Evolutionary conservation across 495 filamentous ascomycete genomes (phyloP).

Genomic region (Usnea hakonensis): DNA sequence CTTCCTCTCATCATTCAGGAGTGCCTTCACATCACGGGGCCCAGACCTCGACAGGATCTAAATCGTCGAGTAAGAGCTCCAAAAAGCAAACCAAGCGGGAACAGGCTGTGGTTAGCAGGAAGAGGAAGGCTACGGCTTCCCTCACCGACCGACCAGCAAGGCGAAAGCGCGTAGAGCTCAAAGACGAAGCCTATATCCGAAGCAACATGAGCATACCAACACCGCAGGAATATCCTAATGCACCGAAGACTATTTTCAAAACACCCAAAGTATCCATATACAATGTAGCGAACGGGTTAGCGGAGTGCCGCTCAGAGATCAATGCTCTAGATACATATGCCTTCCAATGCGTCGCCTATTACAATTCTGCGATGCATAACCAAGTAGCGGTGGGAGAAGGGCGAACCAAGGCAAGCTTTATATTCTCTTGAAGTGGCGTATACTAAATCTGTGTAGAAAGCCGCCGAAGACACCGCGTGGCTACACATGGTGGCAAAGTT

Average conservation of each 20-base stretch:
- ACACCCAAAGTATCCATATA: slow-evolving; percentile 25
- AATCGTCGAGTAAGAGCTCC: not conserved
- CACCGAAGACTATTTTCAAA: slow-evolving; percentile 21
- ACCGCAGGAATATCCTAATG: slow-evolving; percentile 16
- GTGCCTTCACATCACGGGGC: not conserved
- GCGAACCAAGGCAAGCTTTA: slow-evolving; percentile 25
- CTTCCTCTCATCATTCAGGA: not conserved
- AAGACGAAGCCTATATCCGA: slow-evolving; percentile 20
- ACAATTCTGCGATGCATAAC: slow-evolving; percentile 23
- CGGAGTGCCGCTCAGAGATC: slow-evolving; percentile 20
- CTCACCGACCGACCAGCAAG: slow-evolving; percentile 8
- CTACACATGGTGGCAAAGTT: slow-evolving; percentile 31
- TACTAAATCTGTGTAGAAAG: slow-evolving; percentile 27
- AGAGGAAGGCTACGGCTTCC: slow-evolving; percentile 13
- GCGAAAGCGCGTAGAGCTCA: slow-evolving; percentile 10
- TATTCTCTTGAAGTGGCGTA: not conserved
- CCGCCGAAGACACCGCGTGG: slow-evolving; percentile 30
- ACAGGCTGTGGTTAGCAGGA: not conserved
- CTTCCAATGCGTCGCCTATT: slow-evolving; percentile 24
- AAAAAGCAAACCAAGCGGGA: not conserved
- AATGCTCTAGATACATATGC: slow-evolving; percentile 4
- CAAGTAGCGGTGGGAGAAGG: slow-evolving; percentile 30
- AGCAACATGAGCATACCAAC: slow-evolving; percentile 17
- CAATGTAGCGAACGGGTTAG: slow-evolving; percentile 21
- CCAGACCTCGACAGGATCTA: not conserved